A percentile compares a stretch with the other conserved stretches of the same genome.
phyloP scores from a whole-genome alignment of 2,329 filamentous ascomycete genomes.

The Beauveria sp. region DNA sequence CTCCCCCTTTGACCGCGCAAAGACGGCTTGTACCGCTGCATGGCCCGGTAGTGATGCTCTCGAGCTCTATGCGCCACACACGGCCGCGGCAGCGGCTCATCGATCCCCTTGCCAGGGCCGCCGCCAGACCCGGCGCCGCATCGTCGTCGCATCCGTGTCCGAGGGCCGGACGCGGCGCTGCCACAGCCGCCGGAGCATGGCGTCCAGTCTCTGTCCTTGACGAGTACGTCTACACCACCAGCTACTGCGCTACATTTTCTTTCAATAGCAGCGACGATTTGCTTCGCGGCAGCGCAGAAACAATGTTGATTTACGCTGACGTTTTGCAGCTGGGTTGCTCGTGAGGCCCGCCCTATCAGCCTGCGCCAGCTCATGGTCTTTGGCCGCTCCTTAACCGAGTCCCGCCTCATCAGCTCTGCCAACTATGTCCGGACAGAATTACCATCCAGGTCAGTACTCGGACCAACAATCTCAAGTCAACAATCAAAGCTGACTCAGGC shows the following conservation, averaged over 20 bases:
- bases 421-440: slow-evolving; percentile 97
- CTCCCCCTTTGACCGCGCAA: background rate
- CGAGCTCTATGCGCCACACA: slow-evolving; percentile 29
- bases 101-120: background rate
- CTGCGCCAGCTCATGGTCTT: slow-evolving; percentile 96
- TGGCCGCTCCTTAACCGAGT: slow-evolving; percentile 84
- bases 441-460: slow-evolving; percentile 58
- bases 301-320: background rate
- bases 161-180: slow-evolving; percentile 9
- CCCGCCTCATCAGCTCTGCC: slow-evolving; percentile 82
- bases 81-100: slow-evolving; percentile 20
- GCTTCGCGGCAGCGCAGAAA: background rate
- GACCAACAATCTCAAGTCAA: background rate
- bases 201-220: slow-evolving; percentile 56
- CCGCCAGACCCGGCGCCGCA: background rate
- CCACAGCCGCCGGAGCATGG: slow-evolving; percentile 31
- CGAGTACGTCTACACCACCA: slow-evolving; percentile 39
- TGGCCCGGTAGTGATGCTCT: slow-evolving; percentile 23
- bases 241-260: background rate
- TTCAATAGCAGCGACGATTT: too few species aligned
- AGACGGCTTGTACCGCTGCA: background rate
- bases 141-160: background rate
- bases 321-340: slow-evolving; percentile 72
- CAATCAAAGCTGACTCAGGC: background rate
- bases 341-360: slow-evolving; percentile 90